A percentile compares a stretch with the other conserved stretches of the same genome.
Evolutionary conservation across 1,284 basidiomycete genomes (phyloP).

Genomic region (Caloboletus firmus): DNA sequence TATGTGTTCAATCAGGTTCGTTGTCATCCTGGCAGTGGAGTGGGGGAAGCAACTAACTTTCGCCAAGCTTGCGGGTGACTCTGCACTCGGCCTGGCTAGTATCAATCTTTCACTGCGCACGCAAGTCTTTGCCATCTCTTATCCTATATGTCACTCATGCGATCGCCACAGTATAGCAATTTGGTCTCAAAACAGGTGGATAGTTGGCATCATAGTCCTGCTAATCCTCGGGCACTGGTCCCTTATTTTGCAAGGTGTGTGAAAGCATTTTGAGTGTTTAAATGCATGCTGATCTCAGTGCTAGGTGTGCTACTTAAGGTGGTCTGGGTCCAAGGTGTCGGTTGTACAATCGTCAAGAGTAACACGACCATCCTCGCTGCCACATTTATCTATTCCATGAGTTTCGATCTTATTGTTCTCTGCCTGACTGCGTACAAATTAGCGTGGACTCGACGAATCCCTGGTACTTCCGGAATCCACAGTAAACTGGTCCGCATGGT

Average conservation of each 20-base stretch:
- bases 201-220: slow-evolving; percentile 27
- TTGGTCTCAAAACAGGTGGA: slow-evolving; percentile 38
- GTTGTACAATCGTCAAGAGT: slow-evolving; percentile 39
- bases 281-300: not conserved
- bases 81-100: slow-evolving; percentile 36
- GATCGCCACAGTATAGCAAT: slow-evolving; percentile 30
- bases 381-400: slow-evolving; percentile 49
- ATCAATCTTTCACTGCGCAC: slow-evolving; percentile 38
- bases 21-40: not conserved
- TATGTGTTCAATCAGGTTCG: slow-evolving; percentile 38
- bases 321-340: slow-evolving; percentile 34
- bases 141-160: not conserved
- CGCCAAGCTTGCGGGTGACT: slow-evolving; percentile 34
- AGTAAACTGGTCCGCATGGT: slow-evolving; percentile 33
- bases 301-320: slow-evolving; percentile 43
- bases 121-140: slow-evolving; percentile 13
- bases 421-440: slow-evolving; percentile 40
- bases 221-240: slow-evolving; percentile 39
- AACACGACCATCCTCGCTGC: slow-evolving; percentile 43
- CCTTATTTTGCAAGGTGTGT: slow-evolving; percentile 33
- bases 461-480: slow-evolving; percentile 19
- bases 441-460: slow-evolving; percentile 26
- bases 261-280: not conserved
- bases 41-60: not conserved
- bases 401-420: slow-evolving; percentile 47